phyloP scores from a whole-genome alignment of 179 eudicot genomes.

The Beta corolliflora region DNA sequence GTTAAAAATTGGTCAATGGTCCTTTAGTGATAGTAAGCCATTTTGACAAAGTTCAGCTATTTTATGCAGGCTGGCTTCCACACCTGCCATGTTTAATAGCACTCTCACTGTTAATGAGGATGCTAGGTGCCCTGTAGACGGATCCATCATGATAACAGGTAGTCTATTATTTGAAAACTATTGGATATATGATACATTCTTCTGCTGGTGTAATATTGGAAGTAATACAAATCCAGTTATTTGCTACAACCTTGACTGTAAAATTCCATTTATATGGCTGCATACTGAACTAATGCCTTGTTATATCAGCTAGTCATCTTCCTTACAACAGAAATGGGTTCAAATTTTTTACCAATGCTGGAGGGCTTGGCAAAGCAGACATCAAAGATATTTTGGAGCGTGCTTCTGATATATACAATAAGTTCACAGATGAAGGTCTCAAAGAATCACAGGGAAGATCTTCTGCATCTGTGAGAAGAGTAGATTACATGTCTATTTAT shows the following conservation, averaged over 20 bases:
- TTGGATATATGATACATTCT: background rate
- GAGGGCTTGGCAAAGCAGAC: slow-evolving; percentile 95
- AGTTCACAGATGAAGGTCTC: slow-evolving; percentile 54
- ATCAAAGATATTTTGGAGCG: slow-evolving; percentile 88
- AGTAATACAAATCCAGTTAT: background rate
- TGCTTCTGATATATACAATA: slow-evolving; percentile 71
- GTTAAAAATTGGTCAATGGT: background rate
- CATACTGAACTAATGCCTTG: slow-evolving; percentile 4
- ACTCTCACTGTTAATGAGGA: slow-evolving; percentile 74
- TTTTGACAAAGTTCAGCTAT: slow-evolving; percentile 23
- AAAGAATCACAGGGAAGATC: slow-evolving; percentile 51
- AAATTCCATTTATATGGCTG: no score
- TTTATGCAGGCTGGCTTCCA: slow-evolving; percentile 77
- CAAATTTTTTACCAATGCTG: slow-evolving; percentile 92
- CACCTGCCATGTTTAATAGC: slow-evolving; percentile 98
- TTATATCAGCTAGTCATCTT: slow-evolving; percentile 90
- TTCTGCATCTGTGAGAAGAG: slow-evolving; percentile 54
- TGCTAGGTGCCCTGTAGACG: slow-evolving; percentile 79
- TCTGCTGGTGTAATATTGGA: background rate
- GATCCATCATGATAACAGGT: slow-evolving; percentile 99
- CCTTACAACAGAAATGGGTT: slow-evolving; percentile 96
- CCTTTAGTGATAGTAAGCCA: background rate
- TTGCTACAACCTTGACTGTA: background rate
- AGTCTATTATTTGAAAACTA: background rate
- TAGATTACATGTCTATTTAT: slow-evolving; percentile 86